Percentiles rank a stretch among this genome's conserved stretches.
These are phyloP conservation scores for Atkinsonella texensis DNA, from an alignment of 2,329 filamentous ascomycete species.

Conservation along the genomic window DNA sequence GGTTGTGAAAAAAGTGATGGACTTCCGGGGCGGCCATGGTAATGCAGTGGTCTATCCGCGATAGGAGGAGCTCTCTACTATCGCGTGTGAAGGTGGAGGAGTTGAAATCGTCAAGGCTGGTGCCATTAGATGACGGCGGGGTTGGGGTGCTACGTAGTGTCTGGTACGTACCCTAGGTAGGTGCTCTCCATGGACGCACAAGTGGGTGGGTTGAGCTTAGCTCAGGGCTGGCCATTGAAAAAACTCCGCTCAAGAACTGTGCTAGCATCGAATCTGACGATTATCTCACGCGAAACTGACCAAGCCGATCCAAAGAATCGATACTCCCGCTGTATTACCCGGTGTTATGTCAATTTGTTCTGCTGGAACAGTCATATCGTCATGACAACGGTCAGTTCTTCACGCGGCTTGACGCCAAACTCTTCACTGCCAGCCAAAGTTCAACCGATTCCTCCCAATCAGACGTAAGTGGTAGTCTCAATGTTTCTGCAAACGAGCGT, in stretches of 20 bases:
- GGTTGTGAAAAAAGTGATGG: slow-evolving; percentile 91
- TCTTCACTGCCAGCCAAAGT: slow-evolving; percentile 37
- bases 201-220: slow-evolving; percentile 3
- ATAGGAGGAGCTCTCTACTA: slow-evolving; percentile 86
- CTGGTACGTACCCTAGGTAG: neutral
- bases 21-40: slow-evolving; percentile 79
- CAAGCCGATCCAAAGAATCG: neutral
- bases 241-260: slow-evolving; percentile 2
- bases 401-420: slow-evolving; percentile 27
- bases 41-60: slow-evolving; percentile 18
- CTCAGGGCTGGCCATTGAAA: neutral
- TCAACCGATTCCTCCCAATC: slow-evolving; percentile 52
- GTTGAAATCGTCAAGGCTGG: neutral
- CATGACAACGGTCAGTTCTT: slow-evolving; percentile 27
- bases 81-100: slow-evolving; percentile 29
- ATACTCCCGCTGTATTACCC: too few relatives aligned
- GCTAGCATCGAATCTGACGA: neutral
- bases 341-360: neutral
- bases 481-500: neutral
- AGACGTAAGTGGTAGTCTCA: slow-evolving; percentile 45
- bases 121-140: slow-evolving; percentile 4
- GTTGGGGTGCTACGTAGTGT: slow-evolving; percentile 1
- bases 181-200: neutral
- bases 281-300: neutral
- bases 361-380: slow-evolving; percentile 6